A percentile compares a stretch with the other conserved stretches of the same genome.
Conservation (phyloP, 495 filamentous ascomycete genomes). For the Melanomma pulvis-pyrius region DNA sequence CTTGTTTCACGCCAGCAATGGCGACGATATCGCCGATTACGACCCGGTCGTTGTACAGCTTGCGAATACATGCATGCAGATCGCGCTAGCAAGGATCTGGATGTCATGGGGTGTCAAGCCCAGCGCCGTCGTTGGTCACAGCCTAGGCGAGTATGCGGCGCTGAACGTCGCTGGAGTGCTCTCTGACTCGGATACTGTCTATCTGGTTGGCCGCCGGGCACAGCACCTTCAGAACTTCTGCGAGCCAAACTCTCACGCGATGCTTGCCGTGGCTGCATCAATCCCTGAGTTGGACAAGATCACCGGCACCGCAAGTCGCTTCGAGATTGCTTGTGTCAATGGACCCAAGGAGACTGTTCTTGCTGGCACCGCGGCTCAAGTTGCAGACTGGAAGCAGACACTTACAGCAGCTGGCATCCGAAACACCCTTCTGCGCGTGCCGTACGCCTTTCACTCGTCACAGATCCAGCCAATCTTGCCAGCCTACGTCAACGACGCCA, state of each 20-base stretch:
- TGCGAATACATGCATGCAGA: slow-evolving; percentile 43
- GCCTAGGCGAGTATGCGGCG: slow-evolving; percentile 52
- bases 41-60: slow-evolving; percentile 43
- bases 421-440: no score
- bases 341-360: slow-evolving; percentile 54
- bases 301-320: slow-evolving; percentile 37
- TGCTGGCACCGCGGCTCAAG: no score
- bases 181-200: slow-evolving; percentile 45
- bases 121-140: slow-evolving; percentile 49
- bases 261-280: slow-evolving; percentile 56
- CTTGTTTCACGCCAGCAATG: slow-evolving; percentile 46
- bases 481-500: slow-evolving; percentile 8
- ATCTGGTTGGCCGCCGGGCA: slow-evolving; percentile 47
- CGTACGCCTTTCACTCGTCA: slow-evolving; percentile 50
- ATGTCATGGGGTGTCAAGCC: slow-evolving; percentile 45
- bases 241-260: slow-evolving; percentile 47
- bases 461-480: slow-evolving; percentile 39
- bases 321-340: slow-evolving; percentile 58
- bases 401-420: no score
- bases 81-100: slow-evolving; percentile 46
- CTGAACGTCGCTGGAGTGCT: slow-evolving; percentile 49
- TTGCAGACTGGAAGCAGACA: slow-evolving; percentile 24
- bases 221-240: slow-evolving; percentile 41
- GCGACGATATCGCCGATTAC: slow-evolving; percentile 23
- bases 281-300: slow-evolving; percentile 37